Evolutionary conservation across 2,329 filamentous ascomycete genomes (phyloP), one percentile per base, ranked within the genome.

Genomic region (Davidsoniella virescens): DNA sequence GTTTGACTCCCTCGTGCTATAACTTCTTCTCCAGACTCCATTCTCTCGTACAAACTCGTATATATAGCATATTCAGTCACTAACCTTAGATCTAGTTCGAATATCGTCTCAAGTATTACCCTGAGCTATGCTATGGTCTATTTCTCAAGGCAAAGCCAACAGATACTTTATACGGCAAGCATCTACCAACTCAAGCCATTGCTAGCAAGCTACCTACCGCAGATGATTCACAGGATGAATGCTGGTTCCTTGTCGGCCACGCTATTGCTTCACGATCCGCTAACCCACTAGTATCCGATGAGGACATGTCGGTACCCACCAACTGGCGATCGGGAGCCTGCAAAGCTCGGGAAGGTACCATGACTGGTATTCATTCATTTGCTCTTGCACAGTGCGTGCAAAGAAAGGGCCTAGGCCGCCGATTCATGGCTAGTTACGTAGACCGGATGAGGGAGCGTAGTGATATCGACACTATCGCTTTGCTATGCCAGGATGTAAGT

Each of bases 331-430:
- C 65, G 67, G 45, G 65, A 65, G 14, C 20, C 9, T 18, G 12
- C 5, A 37, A 14, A n/a, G n/a, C 38, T 8, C 47, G 52, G 23
- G 4, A 25, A 14, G 87, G 87, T 38, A 67, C 78, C 41, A 93
- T 85, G 0, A 72, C 94, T 50, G 85, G 79, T 50, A 67, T 94
- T 46, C 88, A 95, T 64, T 90, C 84, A 0, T 71, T 95, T 4
- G 85, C 84, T 16, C 80, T 94, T 5, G 70, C 83, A 50, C 86
- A 85, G 1, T 75, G 80, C 53, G 77, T 87, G 51, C 85, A 92
- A 56, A 71, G 76, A 33, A 77, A 79, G 52, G 83, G 85, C 1
- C 69, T 94, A 2, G 88, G 84, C 14, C 78, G 75, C 55, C 78
- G 81, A 17, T 66, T 93, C 53, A 70, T 94, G 67, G 80, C 77